phyloP scores from a whole-genome alignment of 1,284 basidiomycete genomes.

The Anthracocystis setariae region DNA sequence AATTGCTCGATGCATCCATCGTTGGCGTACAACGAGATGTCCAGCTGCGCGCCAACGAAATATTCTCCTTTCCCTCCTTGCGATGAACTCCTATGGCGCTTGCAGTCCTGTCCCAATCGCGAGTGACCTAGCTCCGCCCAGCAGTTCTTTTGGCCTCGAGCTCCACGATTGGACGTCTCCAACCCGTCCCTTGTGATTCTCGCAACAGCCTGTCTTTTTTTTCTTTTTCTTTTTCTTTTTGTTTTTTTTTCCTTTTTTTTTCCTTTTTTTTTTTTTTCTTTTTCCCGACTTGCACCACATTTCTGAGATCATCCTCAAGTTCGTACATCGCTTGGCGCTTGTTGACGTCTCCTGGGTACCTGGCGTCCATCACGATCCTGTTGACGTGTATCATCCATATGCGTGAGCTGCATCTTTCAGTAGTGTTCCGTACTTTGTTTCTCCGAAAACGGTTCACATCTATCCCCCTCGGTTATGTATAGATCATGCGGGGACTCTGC shows the following conservation, averaged over 20 bases:
- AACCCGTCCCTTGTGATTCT: background rate
- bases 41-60: background rate
- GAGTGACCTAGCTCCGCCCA: no score
- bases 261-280: background rate
- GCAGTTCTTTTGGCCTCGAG: no score
- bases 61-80: background rate
- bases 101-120: conserved; percentile 16
- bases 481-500: conserved; percentile 15
- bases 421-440: conserved; percentile 2
- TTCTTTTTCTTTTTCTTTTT: background rate
- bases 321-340: conserved; percentile 14
- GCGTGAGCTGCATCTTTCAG: conserved; percentile 29
- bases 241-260: background rate
- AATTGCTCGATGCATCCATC: background rate
- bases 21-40: background rate
- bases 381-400: conserved; percentile 8
- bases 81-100: background rate
- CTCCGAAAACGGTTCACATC: background rate
- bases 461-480: conserved; percentile 21
- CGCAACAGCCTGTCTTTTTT: background rate
- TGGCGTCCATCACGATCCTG: conserved; percentile 6
- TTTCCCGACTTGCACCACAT: background rate
- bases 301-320: background rate
- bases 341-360: conserved; percentile 2
- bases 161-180: no score